A percentile compares a stretch with the other conserved stretches of the same genome.
These are phyloP conservation scores for Deakozyma indianensis DNA, from an alignment of 805 yeast species.

Conservation along the genomic window DNA sequence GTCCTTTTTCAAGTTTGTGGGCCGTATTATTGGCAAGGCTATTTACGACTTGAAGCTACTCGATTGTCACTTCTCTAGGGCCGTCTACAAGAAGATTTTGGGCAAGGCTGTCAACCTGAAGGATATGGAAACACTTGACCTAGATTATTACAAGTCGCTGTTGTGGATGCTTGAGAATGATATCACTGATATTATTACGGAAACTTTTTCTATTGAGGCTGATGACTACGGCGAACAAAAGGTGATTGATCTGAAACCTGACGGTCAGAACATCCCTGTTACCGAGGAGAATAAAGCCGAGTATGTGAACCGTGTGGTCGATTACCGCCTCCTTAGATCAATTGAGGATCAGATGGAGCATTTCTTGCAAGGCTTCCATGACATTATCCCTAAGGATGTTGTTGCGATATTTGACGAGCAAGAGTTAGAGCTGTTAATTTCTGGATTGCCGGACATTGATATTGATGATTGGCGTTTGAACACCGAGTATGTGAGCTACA, in stretches of 20 bases:
- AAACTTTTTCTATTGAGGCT: slow-evolving; percentile 84
- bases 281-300: slow-evolving; percentile 85
- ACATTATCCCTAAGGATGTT: slow-evolving; percentile 70
- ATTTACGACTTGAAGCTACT: slow-evolving; percentile 71
- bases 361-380: slow-evolving; percentile 74
- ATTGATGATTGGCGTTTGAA: slow-evolving; percentile 92
- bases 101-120: slow-evolving; percentile 70
- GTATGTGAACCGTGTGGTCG: slow-evolving; percentile 74
- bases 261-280: slow-evolving; percentile 74
- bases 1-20: slow-evolving; percentile 87
- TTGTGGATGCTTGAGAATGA: slow-evolving; percentile 96
- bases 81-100: slow-evolving; percentile 78
- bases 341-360: slow-evolving; percentile 79
- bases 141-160: slow-evolving; percentile 82
- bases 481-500: slow-evolving; percentile 64
- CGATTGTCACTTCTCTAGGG: slow-evolving; percentile 91
- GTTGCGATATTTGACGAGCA: slow-evolving; percentile 88
- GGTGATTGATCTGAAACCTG: slow-evolving; percentile 63
- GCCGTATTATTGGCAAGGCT: slow-evolving; percentile 89
- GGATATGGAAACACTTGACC: slow-evolving; percentile 88
- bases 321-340: slow-evolving; percentile 68
- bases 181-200: slow-evolving; percentile 88
- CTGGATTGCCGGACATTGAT: slow-evolving; percentile 93
- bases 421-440: slow-evolving; percentile 79
- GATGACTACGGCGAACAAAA: slow-evolving; percentile 90